These are phyloP conservation scores for Anaeramoeba flamelloides DNA, from an alignment of 78 protist genomes.

Conservation along the genomic window DNA sequence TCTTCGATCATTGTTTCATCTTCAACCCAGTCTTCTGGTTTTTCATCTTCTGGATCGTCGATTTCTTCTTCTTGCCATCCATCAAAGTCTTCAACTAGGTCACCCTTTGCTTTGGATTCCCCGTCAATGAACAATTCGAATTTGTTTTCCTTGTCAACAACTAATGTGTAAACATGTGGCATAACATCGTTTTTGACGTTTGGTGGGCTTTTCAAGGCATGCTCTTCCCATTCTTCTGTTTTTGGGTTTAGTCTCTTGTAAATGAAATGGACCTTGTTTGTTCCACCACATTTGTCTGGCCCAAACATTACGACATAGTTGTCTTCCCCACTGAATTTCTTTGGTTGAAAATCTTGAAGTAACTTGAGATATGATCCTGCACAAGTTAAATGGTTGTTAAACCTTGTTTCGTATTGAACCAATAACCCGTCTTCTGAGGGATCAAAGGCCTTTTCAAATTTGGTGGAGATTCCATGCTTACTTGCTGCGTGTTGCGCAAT, in stretches of 20 bases:
- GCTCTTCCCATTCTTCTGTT: slow-evolving; percentile 3
- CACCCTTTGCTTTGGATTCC: background rate
- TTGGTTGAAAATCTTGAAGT: background rate
- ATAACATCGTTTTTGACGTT: too few species aligned
- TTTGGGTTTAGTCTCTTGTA: slow-evolving; percentile 5
- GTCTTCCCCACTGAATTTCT: background rate
- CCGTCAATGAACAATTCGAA: slow-evolving; percentile 7
- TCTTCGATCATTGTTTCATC: slow-evolving; percentile 5
- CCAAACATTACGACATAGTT: slow-evolving; percentile 23
- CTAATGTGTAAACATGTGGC: too few species aligned
- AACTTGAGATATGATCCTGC: slow-evolving; percentile 22
- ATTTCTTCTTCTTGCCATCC: slow-evolving; percentile 4
- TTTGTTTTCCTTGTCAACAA: too few species aligned
- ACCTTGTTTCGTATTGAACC: background rate
- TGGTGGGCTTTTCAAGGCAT: background rate
- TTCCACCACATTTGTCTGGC: slow-evolving; percentile 16
- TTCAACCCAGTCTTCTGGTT: slow-evolving; percentile 26
- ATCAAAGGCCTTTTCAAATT: too few species aligned
- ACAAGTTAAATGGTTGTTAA: background rate
- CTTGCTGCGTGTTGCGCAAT: too few species aligned
- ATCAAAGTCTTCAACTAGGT: background rate
- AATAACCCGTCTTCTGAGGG: too few species aligned
- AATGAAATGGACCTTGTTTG: slow-evolving; percentile 20
- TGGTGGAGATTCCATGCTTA: too few species aligned
- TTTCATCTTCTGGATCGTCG: slow-evolving; percentile 9